Evolutionary conservation across 768 basidiomycete species (phyloP).

Genomic region (Cystobasidium onofrii): DNA sequence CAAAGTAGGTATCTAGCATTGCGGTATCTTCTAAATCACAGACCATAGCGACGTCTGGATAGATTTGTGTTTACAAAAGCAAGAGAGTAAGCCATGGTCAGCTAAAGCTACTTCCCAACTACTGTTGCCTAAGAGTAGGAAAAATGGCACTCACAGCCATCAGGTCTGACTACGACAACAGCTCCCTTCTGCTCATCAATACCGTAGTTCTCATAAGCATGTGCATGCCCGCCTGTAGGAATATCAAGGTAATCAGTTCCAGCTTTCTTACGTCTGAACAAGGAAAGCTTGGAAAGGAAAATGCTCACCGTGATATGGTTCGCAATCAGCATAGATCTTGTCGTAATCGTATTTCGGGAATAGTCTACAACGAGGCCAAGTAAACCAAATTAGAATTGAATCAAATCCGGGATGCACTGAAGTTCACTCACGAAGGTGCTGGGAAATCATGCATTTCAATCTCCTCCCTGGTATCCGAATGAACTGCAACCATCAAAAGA

Average conservation of each 20-base stretch:
- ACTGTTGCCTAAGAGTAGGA: background rate
- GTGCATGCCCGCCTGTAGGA: constrained; percentile 38
- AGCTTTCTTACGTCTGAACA: too few relatives aligned
- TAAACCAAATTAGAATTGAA: too few relatives aligned
- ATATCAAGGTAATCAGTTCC: background rate
- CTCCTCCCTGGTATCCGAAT: constrained; percentile 31
- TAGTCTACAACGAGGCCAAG: background rate
- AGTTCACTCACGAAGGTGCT: constrained; percentile 16
- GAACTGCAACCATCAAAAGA: constrained; percentile 9
- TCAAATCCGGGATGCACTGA: too few relatives aligned
- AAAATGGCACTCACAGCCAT: constrained; percentile 35
- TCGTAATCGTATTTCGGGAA: constrained; percentile 35
- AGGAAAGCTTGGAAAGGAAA: background rate
- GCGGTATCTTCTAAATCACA: constrained; percentile 37
- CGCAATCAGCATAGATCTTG: constrained; percentile 34
- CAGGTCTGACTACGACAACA: constrained; percentile 41
- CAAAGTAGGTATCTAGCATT: constrained; percentile 39
- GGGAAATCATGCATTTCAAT: constrained; percentile 35
- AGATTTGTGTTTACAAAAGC: too few relatives aligned
- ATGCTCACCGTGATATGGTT: constrained; percentile 31
- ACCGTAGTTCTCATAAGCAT: constrained; percentile 42
- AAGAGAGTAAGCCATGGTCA: background rate
- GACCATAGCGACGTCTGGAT: constrained; percentile 38
- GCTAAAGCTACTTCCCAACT: background rate
- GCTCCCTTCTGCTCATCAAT: constrained; percentile 40